phyloP scores from a whole-genome alignment of 495 filamentous ascomycete species.

The Penicillium coffeae region DNA sequence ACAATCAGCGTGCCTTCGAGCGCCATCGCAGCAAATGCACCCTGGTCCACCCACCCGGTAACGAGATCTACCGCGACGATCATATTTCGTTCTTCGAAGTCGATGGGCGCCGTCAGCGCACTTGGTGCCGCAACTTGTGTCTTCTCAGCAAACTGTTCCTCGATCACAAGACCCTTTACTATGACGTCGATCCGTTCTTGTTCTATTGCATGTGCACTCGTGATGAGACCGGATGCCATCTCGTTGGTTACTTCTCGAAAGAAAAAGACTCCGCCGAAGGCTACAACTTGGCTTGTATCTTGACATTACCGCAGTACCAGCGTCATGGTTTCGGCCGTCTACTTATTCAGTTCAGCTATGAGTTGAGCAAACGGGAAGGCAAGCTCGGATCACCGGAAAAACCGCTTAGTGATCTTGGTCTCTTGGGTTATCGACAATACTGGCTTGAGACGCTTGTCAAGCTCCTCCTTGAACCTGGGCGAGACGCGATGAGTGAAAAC shows the following conservation, averaged over 20 bases:
- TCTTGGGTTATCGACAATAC: conserved; percentile 90
- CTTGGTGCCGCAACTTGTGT: conserved; percentile 96
- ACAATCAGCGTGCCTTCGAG: conserved; percentile 68
- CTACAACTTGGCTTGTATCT: conserved; percentile 96
- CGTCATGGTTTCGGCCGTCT: conserved; percentile 88
- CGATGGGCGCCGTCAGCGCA: conserved; percentile 89
- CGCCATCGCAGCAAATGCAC: conserved; percentile 90
- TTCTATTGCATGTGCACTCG: conserved; percentile 97
- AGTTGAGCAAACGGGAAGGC: conserved; percentile 89
- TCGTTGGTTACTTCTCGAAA: conserved; percentile 96
- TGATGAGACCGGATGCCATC: conserved; percentile 80
- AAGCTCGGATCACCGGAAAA: conserved; percentile 96
- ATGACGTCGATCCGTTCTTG: conserved; percentile 96
- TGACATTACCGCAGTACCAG: conserved; percentile 94
- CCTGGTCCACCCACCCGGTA: conserved; percentile 87
- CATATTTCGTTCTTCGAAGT: conserved; percentile 96
- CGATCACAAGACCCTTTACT: conserved; percentile 99
- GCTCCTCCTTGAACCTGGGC: conserved; percentile 58
- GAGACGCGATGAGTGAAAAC: conserved; percentile 73
- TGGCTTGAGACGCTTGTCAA: conserved; percentile 95
- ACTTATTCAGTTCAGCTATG: conserved; percentile 96
- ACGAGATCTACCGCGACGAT: conserved; percentile 96
- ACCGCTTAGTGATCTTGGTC: conserved; percentile 86
- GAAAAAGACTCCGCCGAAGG: conserved; percentile 95
- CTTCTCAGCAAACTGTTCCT: conserved; percentile 93